Conservation (phyloP, 2,329 filamentous ascomycete species). For the Penicillium sp. region DNA sequence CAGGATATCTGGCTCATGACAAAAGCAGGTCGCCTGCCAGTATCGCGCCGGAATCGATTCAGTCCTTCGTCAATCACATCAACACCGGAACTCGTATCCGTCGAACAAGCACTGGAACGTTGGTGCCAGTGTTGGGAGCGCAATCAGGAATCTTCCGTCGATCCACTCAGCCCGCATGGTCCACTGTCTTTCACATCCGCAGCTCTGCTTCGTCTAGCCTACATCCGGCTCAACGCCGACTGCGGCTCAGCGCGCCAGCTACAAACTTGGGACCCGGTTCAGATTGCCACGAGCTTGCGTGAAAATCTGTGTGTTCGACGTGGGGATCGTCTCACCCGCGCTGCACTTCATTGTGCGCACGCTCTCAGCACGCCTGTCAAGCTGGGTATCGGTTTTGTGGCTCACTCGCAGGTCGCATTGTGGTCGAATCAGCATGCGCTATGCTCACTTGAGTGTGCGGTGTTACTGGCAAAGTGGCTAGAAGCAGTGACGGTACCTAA, state of each 20-base stretch:
- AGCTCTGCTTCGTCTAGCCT: constrained; percentile 34
- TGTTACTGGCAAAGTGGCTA: constrained; percentile 53
- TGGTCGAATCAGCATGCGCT: constrained; percentile 61
- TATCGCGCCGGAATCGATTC: constrained; percentile 19
- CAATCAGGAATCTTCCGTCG: constrained; percentile 37
- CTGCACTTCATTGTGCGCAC: constrained; percentile 56
- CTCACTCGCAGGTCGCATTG: constrained; percentile 57
- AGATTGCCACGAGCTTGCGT: constrained; percentile 33
- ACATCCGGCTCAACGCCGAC: constrained; percentile 37
- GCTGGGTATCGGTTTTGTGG: constrained; percentile 57
- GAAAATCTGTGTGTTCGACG: constrained; percentile 44
- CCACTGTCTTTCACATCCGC: constrained; percentile 38
- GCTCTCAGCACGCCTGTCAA: constrained; percentile 59
- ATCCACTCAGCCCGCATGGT: constrained; percentile 36
- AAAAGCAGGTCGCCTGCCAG: constrained; percentile 31
- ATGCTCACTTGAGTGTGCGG: constrained; percentile 56
- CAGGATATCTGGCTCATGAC: constrained; percentile 39
- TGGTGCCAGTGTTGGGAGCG: constrained; percentile 41
- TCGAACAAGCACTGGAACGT: constrained; percentile 36
- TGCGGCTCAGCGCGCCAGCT: constrained; percentile 35
- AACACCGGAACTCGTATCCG: constrained; percentile 24
- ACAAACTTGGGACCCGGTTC: constrained; percentile 34
- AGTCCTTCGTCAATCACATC: constrained; percentile 21
- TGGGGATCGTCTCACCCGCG: constrained; percentile 47
- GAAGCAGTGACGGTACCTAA: constrained; percentile 31